A percentile compares a stretch with the other conserved stretches of the same genome.
These are phyloP conservation scores for Oryza brachyantha DNA, from an alignment of 176 grass and related monocot species.

Conservation along the genomic window DNA sequence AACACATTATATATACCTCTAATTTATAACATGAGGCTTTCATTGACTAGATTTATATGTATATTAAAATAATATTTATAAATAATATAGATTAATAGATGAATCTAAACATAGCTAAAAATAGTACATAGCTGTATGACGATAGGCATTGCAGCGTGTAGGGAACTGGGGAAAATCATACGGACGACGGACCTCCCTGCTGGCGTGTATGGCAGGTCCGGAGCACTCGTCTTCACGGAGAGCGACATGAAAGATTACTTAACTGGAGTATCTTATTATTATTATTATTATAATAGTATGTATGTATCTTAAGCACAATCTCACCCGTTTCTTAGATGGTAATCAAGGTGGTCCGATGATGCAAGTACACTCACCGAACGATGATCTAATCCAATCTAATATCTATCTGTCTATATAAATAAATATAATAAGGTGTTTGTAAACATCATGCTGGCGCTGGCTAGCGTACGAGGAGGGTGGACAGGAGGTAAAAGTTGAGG, in stretches of 20 bases:
- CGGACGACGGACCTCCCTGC: neutral
- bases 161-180: neutral
- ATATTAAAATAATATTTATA: no score
- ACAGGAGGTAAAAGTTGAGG: neutral
- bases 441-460: neutral
- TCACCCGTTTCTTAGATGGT: neutral
- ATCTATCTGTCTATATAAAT: no score
- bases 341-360: conserved; percentile 20
- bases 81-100: no score
- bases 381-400: neutral
- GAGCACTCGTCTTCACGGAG: neutral
- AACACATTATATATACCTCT: no score
- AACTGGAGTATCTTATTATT: neutral
- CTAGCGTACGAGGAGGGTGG: neutral
- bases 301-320: neutral
- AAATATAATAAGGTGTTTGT: neutral
- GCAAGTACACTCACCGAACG: neutral
- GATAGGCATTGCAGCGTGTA: neutral
- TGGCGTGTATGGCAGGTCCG: neutral
- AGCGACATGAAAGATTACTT: neutral
- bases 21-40: no score
- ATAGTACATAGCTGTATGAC: neutral
- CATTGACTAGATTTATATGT: no score
- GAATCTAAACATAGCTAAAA: neutral
- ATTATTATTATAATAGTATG: no score